These are phyloP conservation scores for Penicillium sp. DNA, from an alignment of 2,329 filamentous ascomycete species.

Conservation along the genomic window DNA sequence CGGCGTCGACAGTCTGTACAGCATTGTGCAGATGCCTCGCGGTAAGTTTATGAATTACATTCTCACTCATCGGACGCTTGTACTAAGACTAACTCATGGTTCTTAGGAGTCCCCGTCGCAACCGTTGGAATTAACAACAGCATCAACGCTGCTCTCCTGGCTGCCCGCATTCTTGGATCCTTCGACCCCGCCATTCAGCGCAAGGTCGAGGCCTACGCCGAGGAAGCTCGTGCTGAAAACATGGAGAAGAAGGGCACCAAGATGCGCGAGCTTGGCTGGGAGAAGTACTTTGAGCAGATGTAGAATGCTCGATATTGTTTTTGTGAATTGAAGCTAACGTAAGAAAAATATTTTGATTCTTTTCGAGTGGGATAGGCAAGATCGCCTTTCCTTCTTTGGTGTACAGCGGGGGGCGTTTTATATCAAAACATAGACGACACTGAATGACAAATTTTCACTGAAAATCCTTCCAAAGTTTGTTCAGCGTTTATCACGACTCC, in stretches of 20 bases:
- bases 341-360: not conserved
- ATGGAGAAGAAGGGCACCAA: slow-evolving; percentile 46
- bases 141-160: slow-evolving; percentile 73
- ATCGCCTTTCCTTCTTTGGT: slow-evolving; percentile 3
- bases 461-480: not conserved
- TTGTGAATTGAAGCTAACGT: not conserved
- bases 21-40: slow-evolving; percentile 75
- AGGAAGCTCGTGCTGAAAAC: slow-evolving; percentile 44
- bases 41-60: slow-evolving; percentile 41
- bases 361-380: slow-evolving; percentile 4
- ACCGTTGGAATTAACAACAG: slow-evolving; percentile 81
- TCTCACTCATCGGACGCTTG: not conserved
- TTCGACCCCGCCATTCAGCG: slow-evolving; percentile 43
- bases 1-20: slow-evolving; percentile 69
- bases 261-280: slow-evolving; percentile 46
- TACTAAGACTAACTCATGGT: slow-evolving; percentile 19
- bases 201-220: slow-evolving; percentile 47
- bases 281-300: slow-evolving; percentile 50
- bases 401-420: slow-evolving; percentile 18
- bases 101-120: slow-evolving; percentile 67
- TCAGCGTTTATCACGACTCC: no score
- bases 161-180: slow-evolving; percentile 66
- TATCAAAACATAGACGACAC: slow-evolving; percentile 23
- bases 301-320: slow-evolving; percentile 8
- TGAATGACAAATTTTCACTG: slow-evolving; percentile 19